These are phyloP conservation scores for Astragalus membranaceus DNA, from an alignment of 306 rosid genomes.

Conservation along the genomic window DNA sequence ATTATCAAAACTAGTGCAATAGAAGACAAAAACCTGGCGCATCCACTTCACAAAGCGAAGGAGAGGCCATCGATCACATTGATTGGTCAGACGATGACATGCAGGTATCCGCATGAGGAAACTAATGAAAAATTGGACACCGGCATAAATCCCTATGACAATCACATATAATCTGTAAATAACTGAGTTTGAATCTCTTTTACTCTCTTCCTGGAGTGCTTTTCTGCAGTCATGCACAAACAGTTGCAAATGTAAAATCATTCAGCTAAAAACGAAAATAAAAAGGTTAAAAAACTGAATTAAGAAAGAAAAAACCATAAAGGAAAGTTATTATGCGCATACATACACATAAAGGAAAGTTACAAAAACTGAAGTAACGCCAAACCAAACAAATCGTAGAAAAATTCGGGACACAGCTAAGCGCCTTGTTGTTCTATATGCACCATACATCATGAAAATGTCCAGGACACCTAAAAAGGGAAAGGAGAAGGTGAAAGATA, in stretches of 20 bases:
- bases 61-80: constrained; percentile 82
- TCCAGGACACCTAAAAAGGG: constrained; percentile 71
- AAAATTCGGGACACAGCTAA: constrained; percentile 76
- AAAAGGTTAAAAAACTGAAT: too few species aligned
- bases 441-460: constrained; percentile 92
- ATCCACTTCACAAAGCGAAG: constrained; percentile 86
- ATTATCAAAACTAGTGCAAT: constrained; percentile 12
- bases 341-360: constrained; percentile 78
- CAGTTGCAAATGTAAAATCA: constrained; percentile 7
- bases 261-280: background rate
- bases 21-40: constrained; percentile 75
- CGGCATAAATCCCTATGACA: constrained; percentile 73
- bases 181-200: constrained; percentile 34
- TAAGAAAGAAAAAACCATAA: background rate
- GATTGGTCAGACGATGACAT: constrained; percentile 68
- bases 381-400: constrained; percentile 82
- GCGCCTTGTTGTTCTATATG: constrained; percentile 71
- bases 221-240: constrained; percentile 48
- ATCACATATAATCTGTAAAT: constrained; percentile 57
- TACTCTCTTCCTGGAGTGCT: constrained; percentile 79
- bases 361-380: constrained; percentile 62
- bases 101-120: constrained; percentile 87
- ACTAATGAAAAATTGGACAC: constrained; percentile 76
- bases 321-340: background rate
- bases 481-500: constrained; percentile 11